Evolutionary conservation across 2,329 filamentous ascomycete genomes (phyloP).

Genomic region (Alternaria solani): DNA sequence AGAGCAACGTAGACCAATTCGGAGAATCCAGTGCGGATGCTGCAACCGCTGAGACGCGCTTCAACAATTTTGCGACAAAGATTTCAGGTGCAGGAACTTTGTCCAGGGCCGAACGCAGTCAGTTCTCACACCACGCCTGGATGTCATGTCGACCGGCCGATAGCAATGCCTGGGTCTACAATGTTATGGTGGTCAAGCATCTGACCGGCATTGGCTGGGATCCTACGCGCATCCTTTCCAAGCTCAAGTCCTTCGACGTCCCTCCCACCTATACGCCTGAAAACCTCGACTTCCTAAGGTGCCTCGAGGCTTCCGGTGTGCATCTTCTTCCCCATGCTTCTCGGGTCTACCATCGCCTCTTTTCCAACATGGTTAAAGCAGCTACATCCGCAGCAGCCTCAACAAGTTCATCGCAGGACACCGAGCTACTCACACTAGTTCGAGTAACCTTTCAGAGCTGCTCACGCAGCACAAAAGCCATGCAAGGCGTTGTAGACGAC

Average conservation of each 20-base stretch:
- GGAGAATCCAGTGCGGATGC: background rate
- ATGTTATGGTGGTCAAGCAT: slow-evolving; percentile 22
- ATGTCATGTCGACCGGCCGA: slow-evolving; percentile 14
- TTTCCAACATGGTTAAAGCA: slow-evolving; percentile 20
- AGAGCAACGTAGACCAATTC: background rate
- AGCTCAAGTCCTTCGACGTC: slow-evolving; percentile 9
- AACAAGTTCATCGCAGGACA: slow-evolving; percentile 14
- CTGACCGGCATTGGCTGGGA: slow-evolving; percentile 16
- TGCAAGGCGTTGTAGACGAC: background rate
- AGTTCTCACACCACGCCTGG: slow-evolving; percentile 11
- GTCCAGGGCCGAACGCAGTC: background rate
- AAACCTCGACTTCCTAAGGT: slow-evolving; percentile 20
- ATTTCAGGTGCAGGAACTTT: slow-evolving; percentile 7
- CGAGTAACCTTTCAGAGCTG: slow-evolving; percentile 22
- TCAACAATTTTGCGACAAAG: slow-evolving; percentile 19
- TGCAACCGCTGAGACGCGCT: slow-evolving; percentile 8
- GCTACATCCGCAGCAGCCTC: slow-evolving; percentile 7
- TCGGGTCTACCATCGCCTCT: slow-evolving; percentile 14
- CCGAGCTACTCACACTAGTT: slow-evolving; percentile 20
- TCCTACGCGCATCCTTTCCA: slow-evolving; percentile 13
- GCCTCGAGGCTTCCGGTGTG: slow-evolving; percentile 16
- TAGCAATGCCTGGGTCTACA: slow-evolving; percentile 17
- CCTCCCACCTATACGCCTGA: slow-evolving; percentile 20
- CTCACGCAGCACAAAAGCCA: background rate
- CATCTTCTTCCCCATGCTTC: slow-evolving; percentile 7